phyloP scores from a whole-genome alignment of 305 asterid species.

The Solanum aculeatissimum region DNA sequence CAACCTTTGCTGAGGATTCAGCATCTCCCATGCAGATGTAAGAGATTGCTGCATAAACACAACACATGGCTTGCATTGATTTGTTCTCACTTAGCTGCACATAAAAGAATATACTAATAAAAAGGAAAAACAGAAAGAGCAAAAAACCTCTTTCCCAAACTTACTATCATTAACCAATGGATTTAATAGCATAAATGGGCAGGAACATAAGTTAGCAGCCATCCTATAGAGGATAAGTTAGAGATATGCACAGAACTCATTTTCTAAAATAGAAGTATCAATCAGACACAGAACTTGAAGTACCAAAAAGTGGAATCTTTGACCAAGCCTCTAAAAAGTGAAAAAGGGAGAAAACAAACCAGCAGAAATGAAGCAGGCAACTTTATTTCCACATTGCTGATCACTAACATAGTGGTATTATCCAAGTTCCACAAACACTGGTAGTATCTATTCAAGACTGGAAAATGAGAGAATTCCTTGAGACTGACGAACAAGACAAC shows the following conservation, averaged over 20 bases:
- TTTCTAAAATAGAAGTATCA: not conserved
- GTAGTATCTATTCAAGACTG: not conserved
- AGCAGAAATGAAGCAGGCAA: not conserved
- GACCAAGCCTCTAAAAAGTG: not conserved
- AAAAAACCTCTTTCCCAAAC: not conserved
- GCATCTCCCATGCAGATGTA: constrained; percentile 87
- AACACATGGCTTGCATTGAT: constrained; percentile 81
- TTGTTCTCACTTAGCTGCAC: constrained; percentile 71
- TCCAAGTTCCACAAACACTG: not conserved
- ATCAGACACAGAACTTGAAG: not conserved
- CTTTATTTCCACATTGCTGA: not conserved
- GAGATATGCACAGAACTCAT: not conserved
- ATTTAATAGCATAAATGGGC: not conserved
- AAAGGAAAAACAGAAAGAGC: not conserved
- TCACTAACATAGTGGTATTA: not conserved
- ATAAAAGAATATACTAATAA: not conserved
- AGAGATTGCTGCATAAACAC: constrained; percentile 84
- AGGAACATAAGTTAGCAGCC: not conserved
- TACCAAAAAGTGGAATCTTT: not conserved
- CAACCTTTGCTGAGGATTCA: constrained; percentile 83
- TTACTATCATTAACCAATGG: not conserved
- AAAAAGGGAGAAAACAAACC: not conserved
- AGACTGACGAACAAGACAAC: not conserved
- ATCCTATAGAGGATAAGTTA: not conserved
- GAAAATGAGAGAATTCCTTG: not conserved